Evolutionary conservation across 1,284 basidiomycete genomes (phyloP), one percentile per base, ranked within the genome.

Genomic region (Vanrija sp.): DNA sequence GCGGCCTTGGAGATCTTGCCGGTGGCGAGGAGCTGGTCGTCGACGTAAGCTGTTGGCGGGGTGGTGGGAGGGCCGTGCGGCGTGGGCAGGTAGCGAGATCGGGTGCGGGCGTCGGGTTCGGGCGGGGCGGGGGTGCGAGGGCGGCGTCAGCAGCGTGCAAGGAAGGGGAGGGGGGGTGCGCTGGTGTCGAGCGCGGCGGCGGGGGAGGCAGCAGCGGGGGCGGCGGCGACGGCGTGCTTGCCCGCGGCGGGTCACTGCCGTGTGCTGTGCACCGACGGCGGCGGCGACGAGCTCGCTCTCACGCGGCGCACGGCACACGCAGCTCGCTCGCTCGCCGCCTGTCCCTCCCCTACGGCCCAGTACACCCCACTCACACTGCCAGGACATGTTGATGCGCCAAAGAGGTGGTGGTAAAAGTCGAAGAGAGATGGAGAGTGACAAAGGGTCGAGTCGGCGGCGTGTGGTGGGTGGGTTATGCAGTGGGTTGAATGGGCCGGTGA

Each of bases 1-100:
- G 91, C 91, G 39, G 89, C 92, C 66, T 83, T 81, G 39, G 78
- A 54, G 71, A 96, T 79, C 77, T 85, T 89, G 65, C 85, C 85
- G 54, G 80, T 87, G 25, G 84, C 88, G 61, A 95, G 74, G 59
- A 97, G 84, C 73, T 93, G 86, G 68, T 78, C 78, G 77, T 97
- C 90, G 73, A 96, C 89, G 79, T 95, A 95, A 55, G 78, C 90
- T 93, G 68, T 23, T 54, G 16, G 38, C n/a, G 27, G 16, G 22
- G 37, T 24, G 23, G 6, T 10, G 20, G 46, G 7, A 38, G 42
- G 37, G n/a, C 38, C n/a, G 38, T 39, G 38, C n/a, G 19, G 9
- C 15, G 36, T 14, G 12, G 38, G n/a, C n/a, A 39, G 16, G 38
- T 18, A 39, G 31, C 31, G 31, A 22, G 37, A 19, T 36, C 18